phyloP scores from a whole-genome alignment of 202 grass and related monocot genomes.

The Panicum hallii region DNA sequence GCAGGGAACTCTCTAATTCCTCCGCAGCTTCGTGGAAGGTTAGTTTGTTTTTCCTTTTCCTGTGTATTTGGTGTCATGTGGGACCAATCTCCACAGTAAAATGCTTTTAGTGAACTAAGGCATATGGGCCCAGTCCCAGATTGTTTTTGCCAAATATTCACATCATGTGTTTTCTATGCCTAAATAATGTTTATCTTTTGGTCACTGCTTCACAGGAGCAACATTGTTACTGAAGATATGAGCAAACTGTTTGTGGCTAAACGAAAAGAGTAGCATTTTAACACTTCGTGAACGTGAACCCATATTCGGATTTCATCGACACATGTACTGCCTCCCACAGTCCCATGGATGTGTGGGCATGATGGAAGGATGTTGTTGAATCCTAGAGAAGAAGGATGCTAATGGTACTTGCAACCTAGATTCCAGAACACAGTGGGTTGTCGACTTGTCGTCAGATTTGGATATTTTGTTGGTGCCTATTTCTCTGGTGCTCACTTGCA shows the following conservation, averaged over 20 bases:
- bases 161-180: constrained; percentile 5
- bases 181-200: constrained; percentile 31
- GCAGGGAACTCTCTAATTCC: constrained; percentile 56
- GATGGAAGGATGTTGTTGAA: constrained; percentile 11
- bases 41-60: constrained; percentile 16
- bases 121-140: neutral
- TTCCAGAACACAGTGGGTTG: neutral
- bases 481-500: constrained; percentile 3
- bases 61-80: neutral
- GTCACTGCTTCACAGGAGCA: constrained; percentile 74
- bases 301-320: constrained; percentile 15
- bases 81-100: constrained; percentile 3
- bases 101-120: neutral
- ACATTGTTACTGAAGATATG: constrained; percentile 96
- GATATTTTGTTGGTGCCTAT: neutral
- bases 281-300: neutral
- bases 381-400: neutral
- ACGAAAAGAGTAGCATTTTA: constrained; percentile 53
- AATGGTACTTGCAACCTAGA: constrained; percentile 1
- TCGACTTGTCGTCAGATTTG: neutral
- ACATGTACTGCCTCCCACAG: neutral
- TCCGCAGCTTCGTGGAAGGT: constrained; percentile 92
- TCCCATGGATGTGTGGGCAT: neutral
- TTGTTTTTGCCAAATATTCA: neutral
- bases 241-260: constrained; percentile 82